These are phyloP conservation scores for Dictyostelium intermedium DNA, from an alignment of 78 protist species.

Conservation along the genomic window DNA sequence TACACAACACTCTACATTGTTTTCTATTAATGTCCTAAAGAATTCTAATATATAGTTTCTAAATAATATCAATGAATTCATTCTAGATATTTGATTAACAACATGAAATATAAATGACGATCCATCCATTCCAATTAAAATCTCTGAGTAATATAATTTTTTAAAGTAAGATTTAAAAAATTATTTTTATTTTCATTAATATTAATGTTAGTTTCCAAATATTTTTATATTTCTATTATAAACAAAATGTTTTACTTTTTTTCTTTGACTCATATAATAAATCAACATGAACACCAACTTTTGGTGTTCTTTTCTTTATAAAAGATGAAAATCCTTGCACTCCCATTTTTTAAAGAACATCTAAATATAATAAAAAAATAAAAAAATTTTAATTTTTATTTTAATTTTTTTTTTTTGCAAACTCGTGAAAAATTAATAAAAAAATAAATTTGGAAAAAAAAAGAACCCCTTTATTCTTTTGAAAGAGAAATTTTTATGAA, in stretches of 20 bases:
- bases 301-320: constrained; percentile 3
- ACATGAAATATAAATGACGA: not conserved
- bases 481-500: no score
- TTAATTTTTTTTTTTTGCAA: not conserved
- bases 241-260: not conserved
- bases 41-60: not conserved
- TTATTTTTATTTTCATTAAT: no score
- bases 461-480: no score
- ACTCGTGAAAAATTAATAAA: not conserved
- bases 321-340: constrained; percentile 12
- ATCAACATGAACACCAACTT: not conserved
- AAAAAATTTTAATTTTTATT: not conserved
- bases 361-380: not conserved
- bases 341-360: constrained; percentile 11
- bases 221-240: not conserved
- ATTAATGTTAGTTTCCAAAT: no score
- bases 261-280: not conserved
- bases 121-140: constrained; percentile 15
- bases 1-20: not conserved
- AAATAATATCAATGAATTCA: not conserved
- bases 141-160: not conserved
- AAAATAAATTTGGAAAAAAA: no score
- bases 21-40: not conserved
- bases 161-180: no score
- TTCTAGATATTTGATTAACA: not conserved